Evolutionary conservation across 257 asterid genomes (phyloP).

Genomic region (Eustoma russellianum): DNA sequence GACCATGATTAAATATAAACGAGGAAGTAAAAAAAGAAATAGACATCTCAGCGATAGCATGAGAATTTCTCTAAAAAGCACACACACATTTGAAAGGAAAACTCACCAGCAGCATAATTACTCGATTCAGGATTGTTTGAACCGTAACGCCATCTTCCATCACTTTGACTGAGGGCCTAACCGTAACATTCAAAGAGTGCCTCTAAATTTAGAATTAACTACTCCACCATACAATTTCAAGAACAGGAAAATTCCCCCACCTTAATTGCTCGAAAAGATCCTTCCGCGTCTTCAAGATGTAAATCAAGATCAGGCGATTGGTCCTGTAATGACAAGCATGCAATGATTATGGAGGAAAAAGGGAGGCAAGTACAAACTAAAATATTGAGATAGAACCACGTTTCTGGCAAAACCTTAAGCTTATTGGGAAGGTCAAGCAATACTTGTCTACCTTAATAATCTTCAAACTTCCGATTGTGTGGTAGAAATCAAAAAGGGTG

Average conservation of each 20-base stretch:
- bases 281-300: constrained; percentile 61
- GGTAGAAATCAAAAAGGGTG: constrained; percentile 66
- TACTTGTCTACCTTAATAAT: constrained; percentile 52
- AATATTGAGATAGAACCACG: neutral
- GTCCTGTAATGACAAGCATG: constrained; percentile 38
- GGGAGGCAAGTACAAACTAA: neutral
- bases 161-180: constrained; percentile 97
- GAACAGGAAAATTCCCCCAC: constrained; percentile 22
- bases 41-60: neutral
- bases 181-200: constrained; percentile 13
- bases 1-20: neutral
- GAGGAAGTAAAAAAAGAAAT: too few relatives aligned
- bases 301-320: constrained; percentile 54
- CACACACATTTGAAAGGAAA: neutral
- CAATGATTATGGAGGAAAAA: constrained; percentile 1
- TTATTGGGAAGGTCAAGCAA: neutral
- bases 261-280: constrained; percentile 63
- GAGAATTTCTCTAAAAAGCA: neutral
- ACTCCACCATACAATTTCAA: neutral
- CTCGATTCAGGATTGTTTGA: constrained; percentile 82
- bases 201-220: constrained; percentile 7
- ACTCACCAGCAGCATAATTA: constrained; percentile 76
- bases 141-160: constrained; percentile 94
- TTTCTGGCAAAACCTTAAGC: neutral
- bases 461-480: constrained; percentile 57